Base-by-base conservation (phyloP, 2,329 filamentous ascomycete genomes). In the Calonectria hawksworthii region DNA sequence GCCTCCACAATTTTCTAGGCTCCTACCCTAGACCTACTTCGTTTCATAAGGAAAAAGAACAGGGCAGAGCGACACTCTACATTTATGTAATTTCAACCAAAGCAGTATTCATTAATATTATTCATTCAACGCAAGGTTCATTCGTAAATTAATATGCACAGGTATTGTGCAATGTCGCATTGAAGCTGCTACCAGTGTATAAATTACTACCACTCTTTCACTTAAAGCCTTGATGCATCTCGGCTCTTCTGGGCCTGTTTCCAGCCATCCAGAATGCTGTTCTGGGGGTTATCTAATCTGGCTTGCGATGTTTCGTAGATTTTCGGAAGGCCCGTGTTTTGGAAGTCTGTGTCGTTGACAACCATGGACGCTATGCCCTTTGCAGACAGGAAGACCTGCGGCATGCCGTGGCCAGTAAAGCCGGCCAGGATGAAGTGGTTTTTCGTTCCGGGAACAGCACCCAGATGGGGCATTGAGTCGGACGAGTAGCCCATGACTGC, bases 331-430 rank as follows among this genome's bases (percentile, higher is more conserved):
- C 70, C 70, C 2, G 63, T 72, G 23, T 41, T 68, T 26, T 67
- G 38, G 52, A 72, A 72, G 26, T 63, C 63, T 13, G 23, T 23
- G 4, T 52, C 41, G 30, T 72, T 51, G 7, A 72, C 11, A 4
- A 72, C 9, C 70, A 72, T 72, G 14, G 70, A 72, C 3, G 70
- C 70, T 13, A 72, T 68, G 9, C 70, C 70, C 23, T 50, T 67
- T 16, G 70, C 70, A 14, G 70, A 79, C 0, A 87, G 81, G 23
- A 86, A 86, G 26, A 89, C 85, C 28, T 87, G 78, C 0, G 87
- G 85, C 88, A 90, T 90, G 1, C 89, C 89, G 72, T 90, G 88
- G 0, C 89, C 89, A 44, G 85, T 87, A 74, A 90, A 90, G 0
- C 89, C 89, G 0, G 86, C 88, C n/a, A 88, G 79, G 16, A 90